phyloP scores from a whole-genome alignment of 176 grass and related monocot genomes.

The Oryza officinalis region DNA sequence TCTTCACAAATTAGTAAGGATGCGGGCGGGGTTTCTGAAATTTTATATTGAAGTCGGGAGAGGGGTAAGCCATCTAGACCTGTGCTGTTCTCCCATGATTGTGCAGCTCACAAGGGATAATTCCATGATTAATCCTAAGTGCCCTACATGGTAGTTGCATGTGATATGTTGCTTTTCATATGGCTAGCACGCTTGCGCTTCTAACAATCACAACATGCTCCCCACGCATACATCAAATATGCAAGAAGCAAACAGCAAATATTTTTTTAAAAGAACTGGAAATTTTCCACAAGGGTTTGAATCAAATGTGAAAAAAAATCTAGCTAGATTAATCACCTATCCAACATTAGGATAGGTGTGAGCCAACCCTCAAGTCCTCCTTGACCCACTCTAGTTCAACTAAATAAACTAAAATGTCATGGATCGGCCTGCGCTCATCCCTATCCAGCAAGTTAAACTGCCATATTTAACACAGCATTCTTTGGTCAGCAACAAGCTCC shows the following conservation, averaged over 20 bases:
- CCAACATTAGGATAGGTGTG: background rate
- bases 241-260: background rate
- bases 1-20: background rate
- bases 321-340: constrained; percentile 40
- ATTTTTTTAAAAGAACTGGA: background rate
- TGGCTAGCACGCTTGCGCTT: background rate
- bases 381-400: background rate
- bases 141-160: background rate
- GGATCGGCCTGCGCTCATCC: background rate
- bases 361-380: background rate
- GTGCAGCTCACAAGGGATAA: background rate
- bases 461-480: constrained; percentile 10
- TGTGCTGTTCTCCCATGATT: background rate
- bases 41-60: background rate
- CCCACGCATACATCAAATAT: constrained; percentile 1
- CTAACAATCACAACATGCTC: background rate
- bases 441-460: background rate
- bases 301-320: background rate
- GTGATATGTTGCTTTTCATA: background rate
- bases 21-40: background rate
- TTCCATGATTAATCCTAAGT: background rate
- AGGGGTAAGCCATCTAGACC: background rate
- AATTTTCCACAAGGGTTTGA: background rate
- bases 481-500: constrained; percentile 26
- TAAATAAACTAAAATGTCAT: background rate